Base-by-base conservation (phyloP, 2,329 filamentous ascomycete species). In the Botrytis cinerea region DNA sequence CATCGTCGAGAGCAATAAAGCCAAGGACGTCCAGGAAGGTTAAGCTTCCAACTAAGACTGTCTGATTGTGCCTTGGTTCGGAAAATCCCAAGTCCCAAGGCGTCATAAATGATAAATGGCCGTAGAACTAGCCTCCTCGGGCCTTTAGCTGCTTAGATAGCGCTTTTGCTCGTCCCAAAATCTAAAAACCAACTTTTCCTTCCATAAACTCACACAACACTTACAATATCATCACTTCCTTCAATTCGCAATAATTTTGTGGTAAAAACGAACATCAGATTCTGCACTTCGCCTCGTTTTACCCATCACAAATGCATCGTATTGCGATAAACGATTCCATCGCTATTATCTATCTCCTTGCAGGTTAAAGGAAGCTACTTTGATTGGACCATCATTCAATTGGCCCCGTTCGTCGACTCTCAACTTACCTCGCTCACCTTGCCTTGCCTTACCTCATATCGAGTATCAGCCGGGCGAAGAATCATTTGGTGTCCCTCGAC, bases 341-440 rank as follows among this genome's bases (percentile, higher is more conserved):
- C 28, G 9, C n/a, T 22, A 18, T 70, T 60, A 70, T 70, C 67
- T 70, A 70, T 60, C 67, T 70, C 46, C 14, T 68, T 38, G 25
- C 25, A 51, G 64, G 46, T 68, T 54, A 40, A 68, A 20, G 7
- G 4, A 40, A 2, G 1, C 6, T n/a, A n/a, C 48, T 25, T 51
- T 68, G 16, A 54, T 40, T 68, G 28, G 46, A 28, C 5, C 45
- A 45, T 70, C 22, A 22, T 51, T 54, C 67, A 45, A 59, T 59
- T 59, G 67, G 67, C 22, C 32, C 32, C 32, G 32, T 6, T 25
- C 25, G 22, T 32, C 16, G 8, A 51, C 48, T 51, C 48, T 14
- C 25, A n/a, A n/a, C 48, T n/a, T n/a, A 14, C 12, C 25, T 43
- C 8, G 7, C 38, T 38, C 28, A 28, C 48, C 64, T 38, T 67